phyloP scores from a whole-genome alignment of 2,329 filamentous ascomycete species.

The Fusarium austroafricanum region DNA sequence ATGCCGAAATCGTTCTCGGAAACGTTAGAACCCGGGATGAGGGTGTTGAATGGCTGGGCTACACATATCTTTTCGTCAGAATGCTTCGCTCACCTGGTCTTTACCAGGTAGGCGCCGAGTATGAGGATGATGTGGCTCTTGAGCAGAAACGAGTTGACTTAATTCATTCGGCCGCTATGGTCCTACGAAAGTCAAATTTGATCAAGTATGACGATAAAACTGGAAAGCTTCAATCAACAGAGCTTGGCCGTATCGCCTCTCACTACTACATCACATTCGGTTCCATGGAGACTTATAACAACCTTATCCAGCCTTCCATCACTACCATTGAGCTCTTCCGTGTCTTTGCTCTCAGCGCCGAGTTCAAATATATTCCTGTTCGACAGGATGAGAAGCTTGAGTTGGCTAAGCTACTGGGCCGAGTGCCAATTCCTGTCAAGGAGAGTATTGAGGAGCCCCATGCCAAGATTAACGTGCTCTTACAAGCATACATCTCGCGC shows the following conservation, averaged over 20 bases:
- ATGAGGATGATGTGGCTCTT: slow-evolving; percentile 88
- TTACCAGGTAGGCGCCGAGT: slow-evolving; percentile 96
- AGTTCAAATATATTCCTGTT: slow-evolving; percentile 99
- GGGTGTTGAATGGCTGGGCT: slow-evolving; percentile 98
- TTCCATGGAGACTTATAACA: slow-evolving; percentile 98
- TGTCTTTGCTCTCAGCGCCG: slow-evolving; percentile 93
- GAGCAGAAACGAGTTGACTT: slow-evolving; percentile 99
- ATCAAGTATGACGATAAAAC: slow-evolving; percentile 96
- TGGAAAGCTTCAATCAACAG: slow-evolving; percentile 88
- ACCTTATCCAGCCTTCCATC: slow-evolving; percentile 91
- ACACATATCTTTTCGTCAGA: slow-evolving; percentile 96
- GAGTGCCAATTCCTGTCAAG: slow-evolving; percentile 96
- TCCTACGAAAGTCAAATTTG: slow-evolving; percentile 87
- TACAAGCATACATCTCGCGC: slow-evolving; percentile 96
- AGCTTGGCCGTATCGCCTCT: slow-evolving; percentile 93
- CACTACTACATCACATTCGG: slow-evolving; percentile 98
- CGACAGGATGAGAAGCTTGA: slow-evolving; percentile 98
- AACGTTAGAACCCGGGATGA: slow-evolving; percentile 93
- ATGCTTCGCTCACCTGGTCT: slow-evolving; percentile 96
- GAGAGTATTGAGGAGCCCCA: slow-evolving; percentile 97
- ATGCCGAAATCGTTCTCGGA: slow-evolving; percentile 94
- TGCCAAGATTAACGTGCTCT: slow-evolving; percentile 96
- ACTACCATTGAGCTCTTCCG: slow-evolving; percentile 96
- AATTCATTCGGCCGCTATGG: slow-evolving; percentile 89
- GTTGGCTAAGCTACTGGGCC: slow-evolving; percentile 87